Percentiles rank a stretch among this genome's conserved stretches.
These are phyloP conservation scores for Zasmidium citrigriseum DNA, from an alignment of 2,329 filamentous ascomycete genomes.

Conservation along the genomic window DNA sequence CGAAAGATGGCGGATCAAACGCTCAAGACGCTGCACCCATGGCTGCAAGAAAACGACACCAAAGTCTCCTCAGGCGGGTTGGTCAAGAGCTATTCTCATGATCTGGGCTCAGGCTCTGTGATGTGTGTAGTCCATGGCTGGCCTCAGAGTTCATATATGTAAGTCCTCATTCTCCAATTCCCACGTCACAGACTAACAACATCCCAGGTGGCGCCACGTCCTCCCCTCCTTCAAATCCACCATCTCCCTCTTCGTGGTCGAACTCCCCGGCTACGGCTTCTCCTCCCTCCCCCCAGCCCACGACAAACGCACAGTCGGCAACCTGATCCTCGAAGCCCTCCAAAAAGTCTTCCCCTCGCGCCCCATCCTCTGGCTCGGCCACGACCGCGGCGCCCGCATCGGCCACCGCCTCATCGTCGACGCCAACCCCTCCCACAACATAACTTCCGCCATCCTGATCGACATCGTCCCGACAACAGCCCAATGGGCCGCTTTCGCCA, in stretches of 20 bases:
- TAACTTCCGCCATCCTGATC: conserved; percentile 45
- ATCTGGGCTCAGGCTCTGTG: conserved; percentile 37
- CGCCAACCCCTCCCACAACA: conserved; percentile 35
- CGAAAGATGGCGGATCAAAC: conserved; percentile 27
- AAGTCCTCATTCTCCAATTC: neutral
- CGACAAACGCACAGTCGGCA: conserved; percentile 45
- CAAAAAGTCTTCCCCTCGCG: conserved; percentile 35
- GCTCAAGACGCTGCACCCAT: conserved; percentile 31
- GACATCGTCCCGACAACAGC: conserved; percentile 53
- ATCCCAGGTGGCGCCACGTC: conserved; percentile 34
- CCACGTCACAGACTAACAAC: conserved; percentile 1
- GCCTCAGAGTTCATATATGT: conserved; percentile 44
- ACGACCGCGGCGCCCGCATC: conserved; percentile 54
- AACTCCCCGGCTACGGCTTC: conserved; percentile 51
- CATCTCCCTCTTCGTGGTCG: conserved; percentile 50
- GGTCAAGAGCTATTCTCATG: conserved; percentile 36
- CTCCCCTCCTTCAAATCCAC: conserved; percentile 40
- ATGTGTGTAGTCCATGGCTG: conserved; percentile 51
- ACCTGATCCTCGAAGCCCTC: conserved; percentile 45
- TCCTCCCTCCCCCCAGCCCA: conserved; percentile 37
- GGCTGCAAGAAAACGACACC: conserved; percentile 30
- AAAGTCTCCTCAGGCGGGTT: conserved; percentile 31
- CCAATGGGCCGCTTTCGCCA: conserved; percentile 47
- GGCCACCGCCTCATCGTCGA: conserved; percentile 52
- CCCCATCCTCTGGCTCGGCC: conserved; percentile 48